These are phyloP conservation scores for Plectosphaerella sp. DNA, from an alignment of 2,329 filamentous ascomycete genomes.

Conservation along the genomic window DNA sequence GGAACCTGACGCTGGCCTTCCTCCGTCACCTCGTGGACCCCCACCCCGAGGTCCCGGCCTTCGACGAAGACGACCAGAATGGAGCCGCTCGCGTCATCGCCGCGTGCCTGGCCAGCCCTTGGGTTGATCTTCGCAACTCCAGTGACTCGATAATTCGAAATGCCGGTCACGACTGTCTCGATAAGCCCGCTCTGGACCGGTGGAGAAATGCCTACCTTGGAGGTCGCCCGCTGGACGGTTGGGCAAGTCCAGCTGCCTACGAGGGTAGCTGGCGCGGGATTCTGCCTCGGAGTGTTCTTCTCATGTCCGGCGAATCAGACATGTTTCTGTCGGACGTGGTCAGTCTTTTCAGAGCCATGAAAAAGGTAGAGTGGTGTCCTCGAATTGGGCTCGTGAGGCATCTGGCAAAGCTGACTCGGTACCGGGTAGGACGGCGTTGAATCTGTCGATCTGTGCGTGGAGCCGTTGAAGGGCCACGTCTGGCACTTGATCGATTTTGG, in stretches of 20 bases:
- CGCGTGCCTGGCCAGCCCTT: neutral
- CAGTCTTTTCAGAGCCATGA: neutral
- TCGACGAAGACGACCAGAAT: neutral
- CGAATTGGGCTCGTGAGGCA: neutral
- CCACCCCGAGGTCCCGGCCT: slow-evolving; percentile 8
- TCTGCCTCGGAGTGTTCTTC: neutral
- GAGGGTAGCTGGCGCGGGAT: neutral
- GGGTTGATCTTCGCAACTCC: neutral
- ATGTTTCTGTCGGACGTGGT: neutral
- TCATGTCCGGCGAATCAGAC: neutral
- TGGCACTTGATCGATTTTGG: neutral
- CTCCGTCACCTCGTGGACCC: slow-evolving; percentile 27
- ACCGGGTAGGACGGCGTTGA: neutral
- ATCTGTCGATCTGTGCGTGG: neutral
- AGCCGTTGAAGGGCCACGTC: neutral
- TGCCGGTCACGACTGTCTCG: neutral
- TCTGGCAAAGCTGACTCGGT: neutral
- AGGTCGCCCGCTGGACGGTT: neutral
- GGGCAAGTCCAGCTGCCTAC: neutral
- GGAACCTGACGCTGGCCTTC: slow-evolving; percentile 25
- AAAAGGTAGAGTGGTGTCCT: neutral
- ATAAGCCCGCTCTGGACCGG: neutral
- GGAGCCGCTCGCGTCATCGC: neutral
- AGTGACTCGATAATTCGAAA: neutral
- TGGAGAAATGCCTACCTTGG: neutral